phyloP scores from a whole-genome alignment of 2,329 filamentous ascomycete genomes.

The Pestalotiopsis sp. region DNA sequence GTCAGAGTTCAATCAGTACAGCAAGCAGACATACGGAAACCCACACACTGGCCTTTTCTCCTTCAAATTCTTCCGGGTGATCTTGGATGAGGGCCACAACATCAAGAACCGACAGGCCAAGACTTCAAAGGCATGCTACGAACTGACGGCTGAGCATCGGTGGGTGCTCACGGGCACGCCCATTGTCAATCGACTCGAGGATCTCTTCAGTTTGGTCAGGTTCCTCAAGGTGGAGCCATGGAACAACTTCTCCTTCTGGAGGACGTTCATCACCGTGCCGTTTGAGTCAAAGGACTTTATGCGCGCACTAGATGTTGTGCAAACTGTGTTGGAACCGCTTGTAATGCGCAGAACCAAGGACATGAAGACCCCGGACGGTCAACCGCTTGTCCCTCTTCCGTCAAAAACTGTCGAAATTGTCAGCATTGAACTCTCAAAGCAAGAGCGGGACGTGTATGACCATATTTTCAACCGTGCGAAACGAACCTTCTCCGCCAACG shows the following conservation, averaged over 20 bases:
- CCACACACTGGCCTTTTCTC: constrained; percentile 81
- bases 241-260: constrained; percentile 99
- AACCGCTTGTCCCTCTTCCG: constrained; percentile 75
- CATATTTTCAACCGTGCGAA: constrained; percentile 85
- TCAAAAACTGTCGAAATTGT: constrained; percentile 83
- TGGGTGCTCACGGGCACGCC: constrained; percentile 96
- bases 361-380: constrained; percentile 91
- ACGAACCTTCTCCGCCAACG: constrained; percentile 79
- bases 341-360: constrained; percentile 95
- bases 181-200: constrained; percentile 94
- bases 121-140: constrained; percentile 93
- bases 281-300: constrained; percentile 97
- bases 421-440: constrained; percentile 79
- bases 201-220: constrained; percentile 88
- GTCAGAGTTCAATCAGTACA: constrained; percentile 82
- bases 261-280: constrained; percentile 95
- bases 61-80: constrained; percentile 90
- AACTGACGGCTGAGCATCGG: constrained; percentile 80
- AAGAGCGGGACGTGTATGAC: constrained; percentile 90
- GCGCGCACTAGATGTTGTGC: constrained; percentile 91
- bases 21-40: constrained; percentile 65
- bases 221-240: constrained; percentile 95
- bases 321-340: constrained; percentile 94
- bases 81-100: constrained; percentile 91
- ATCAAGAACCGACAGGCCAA: constrained; percentile 93